phyloP scores from a whole-genome alignment of 345 rosid species.

The Rhodamnia argentea region DNA sequence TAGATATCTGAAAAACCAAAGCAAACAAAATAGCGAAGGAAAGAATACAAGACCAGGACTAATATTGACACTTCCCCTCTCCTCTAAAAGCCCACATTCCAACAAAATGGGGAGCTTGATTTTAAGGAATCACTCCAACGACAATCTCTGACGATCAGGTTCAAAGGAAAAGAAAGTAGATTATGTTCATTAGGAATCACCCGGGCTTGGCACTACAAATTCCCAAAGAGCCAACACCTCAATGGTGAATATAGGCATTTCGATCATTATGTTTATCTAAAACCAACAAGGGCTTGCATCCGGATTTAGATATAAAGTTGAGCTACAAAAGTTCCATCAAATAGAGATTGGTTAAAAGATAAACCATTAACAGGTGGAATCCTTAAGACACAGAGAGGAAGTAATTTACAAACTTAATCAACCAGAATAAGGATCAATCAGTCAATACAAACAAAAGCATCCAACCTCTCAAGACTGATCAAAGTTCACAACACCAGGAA shows the following conservation, averaged over 20 bases:
- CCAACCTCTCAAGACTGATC: neutral
- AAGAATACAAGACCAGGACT: neutral
- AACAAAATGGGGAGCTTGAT: neutral
- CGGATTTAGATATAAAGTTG: neutral
- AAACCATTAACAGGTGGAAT: neutral
- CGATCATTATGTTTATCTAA: neutral
- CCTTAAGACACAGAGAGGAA: neutral
- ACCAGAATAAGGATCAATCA: neutral
- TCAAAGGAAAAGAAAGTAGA: neutral
- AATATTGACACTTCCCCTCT: neutral
- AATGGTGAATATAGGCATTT: neutral
- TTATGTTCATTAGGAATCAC: neutral
- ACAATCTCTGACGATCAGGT: neutral
- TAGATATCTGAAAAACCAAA: neutral
- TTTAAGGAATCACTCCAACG: neutral
- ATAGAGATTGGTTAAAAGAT: neutral
- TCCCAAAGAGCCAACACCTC: neutral
- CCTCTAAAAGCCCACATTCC: neutral
- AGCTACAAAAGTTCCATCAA: neutral
- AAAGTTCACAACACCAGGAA: constrained; percentile 12
- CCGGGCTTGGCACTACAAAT: neutral
- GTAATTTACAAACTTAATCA: neutral
- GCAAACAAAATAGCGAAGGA: neutral
- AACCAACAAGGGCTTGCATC: neutral
- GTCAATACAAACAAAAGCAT: neutral